Base-by-base conservation (phyloP, 1,284 basidiomycete species). In the Hypsizygus ulmarius region DNA sequence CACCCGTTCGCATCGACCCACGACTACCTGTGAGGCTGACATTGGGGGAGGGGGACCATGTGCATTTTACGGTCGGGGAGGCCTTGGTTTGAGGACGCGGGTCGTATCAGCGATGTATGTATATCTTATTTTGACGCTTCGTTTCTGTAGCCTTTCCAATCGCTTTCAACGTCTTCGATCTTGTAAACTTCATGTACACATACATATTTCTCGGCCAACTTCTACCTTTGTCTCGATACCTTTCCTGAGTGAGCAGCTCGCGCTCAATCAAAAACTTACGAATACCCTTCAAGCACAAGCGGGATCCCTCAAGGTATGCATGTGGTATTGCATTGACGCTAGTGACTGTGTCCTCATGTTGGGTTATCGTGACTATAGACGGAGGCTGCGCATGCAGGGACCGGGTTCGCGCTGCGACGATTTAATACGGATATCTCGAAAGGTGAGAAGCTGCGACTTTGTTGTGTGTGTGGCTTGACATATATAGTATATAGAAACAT, bases 351-450 rank as follows among this genome's bases (percentile, higher is more conserved):
- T 9, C 10, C 40, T 47, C 36, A 38, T 47, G 53, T 56, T 55
- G 59, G 58, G 40, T 53, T 36, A 43, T 54, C 51, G 51, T 51
- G 43, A 45, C 47, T 45, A 45, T 64, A 93, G 90, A 79, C 78
- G 15, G 88, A 96, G 64, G 87, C 93, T n/a, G 70, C 80, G 0
- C 82, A 93, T 60, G 73, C 79, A 11, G 82, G 82, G 8, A 84
- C 87, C 15, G 93, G 91, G 1, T 95, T 90, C 65, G 79, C 86
- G 0, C 72, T 99, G 36, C 76, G 93, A 54, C 78, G 97, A 30
- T 93, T 92, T 70, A 98, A 98, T 66, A 82, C 87, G n/a, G 96
- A 99, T 64, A 82, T 99, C 29, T 82, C 90, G 32, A 85, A 95
- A 80, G 91, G 72, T 71, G 82, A 84, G 60, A 59, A 9, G 32